A percentile compares a stretch with the other conserved stretches of the same genome.
These are phyloP conservation scores for Quillaja saponaria DNA, from an alignment of 306 rosid species.

Conservation along the genomic window DNA sequence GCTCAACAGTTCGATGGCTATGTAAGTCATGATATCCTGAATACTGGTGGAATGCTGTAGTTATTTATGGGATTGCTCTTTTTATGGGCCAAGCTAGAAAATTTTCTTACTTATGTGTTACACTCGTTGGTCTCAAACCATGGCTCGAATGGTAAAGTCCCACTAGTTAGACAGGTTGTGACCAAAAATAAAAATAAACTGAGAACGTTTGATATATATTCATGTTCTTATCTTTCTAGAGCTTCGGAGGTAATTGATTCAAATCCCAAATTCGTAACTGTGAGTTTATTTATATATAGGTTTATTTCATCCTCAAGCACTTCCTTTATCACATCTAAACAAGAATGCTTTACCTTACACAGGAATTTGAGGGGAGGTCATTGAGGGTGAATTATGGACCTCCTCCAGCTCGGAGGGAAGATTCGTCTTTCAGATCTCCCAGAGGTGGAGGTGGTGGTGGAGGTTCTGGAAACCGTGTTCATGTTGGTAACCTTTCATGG, in stretches of 20 bases:
- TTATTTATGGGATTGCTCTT: not conserved
- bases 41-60: not conserved
- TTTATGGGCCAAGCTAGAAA: not conserved
- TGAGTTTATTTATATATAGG: no score
- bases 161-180: no score
- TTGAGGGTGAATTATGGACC: constrained; percentile 90
- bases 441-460: constrained; percentile 38
- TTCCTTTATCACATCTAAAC: no score
- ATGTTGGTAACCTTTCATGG: constrained; percentile 93
- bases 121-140: no score
- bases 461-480: constrained; percentile 54
- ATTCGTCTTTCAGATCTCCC: constrained; percentile 40
- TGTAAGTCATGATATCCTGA: constrained; percentile 50
- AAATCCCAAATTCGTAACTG: no score
- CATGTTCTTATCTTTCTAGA: no score
- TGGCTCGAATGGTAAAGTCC: no score
- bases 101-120: not conserved
- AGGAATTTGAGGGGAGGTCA: constrained; percentile 80
- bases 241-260: no score
- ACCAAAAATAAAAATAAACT: no score
- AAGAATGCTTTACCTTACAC: constrained; percentile 25
- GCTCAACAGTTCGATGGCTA: constrained; percentile 84
- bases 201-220: no score
- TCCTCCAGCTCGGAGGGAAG: constrained; percentile 61
- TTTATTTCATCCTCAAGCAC: no score